Base-by-base conservation (phyloP, 2,329 filamentous ascomycete genomes). In the Stagonosporopsis rhizophila region DNA sequence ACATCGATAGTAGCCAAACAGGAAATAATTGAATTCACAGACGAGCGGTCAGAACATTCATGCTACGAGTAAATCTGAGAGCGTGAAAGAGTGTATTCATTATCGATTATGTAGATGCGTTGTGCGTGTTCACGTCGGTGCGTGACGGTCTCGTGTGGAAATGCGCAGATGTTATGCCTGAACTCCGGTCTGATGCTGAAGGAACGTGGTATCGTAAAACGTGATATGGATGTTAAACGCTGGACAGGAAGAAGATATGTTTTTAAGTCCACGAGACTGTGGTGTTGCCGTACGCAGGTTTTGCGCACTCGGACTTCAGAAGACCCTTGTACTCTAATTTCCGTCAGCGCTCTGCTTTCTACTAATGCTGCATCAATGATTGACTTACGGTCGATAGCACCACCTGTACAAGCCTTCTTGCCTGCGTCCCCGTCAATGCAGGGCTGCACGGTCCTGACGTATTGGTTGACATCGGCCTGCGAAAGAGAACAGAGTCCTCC, bases 291-390 rank as follows among this genome's bases (percentile, higher is more conserved):
- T 61, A 58, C 27, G 52, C 52, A 15, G 59, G 44, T 12, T 48
- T 40, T 14, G 35, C 46, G 27, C 66, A 68, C 40, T 58, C 57
- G 5, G 15, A 34, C 23, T 48, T 47, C 6, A 67, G 41, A 1
- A 64, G 28, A 5, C 57, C 39, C 27, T 68, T 64, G 53, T 67
- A 67, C 19, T 64, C 65, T 67, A 34, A 2, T 19, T 1, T 35
- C 12, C 41, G 55, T 65, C 37, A 65, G 58, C 44, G 32, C 11
- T 42, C 20, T 42, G n/a, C 7, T 9, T 11, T 17, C 7, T 32
- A 7, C 17, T 30, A 0, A 23, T 1, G 3, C 20, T 20, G 17
- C 12, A 40, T 12, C 15, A 1, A 19, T 9, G 2, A 17, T 2
- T 11, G 11, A 46, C 65, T 57, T 50, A 66, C 65, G 52, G 11